Conservation (phyloP, 352 stramenopile genomes). For the Pilasporangium apinafurcum region DNA sequence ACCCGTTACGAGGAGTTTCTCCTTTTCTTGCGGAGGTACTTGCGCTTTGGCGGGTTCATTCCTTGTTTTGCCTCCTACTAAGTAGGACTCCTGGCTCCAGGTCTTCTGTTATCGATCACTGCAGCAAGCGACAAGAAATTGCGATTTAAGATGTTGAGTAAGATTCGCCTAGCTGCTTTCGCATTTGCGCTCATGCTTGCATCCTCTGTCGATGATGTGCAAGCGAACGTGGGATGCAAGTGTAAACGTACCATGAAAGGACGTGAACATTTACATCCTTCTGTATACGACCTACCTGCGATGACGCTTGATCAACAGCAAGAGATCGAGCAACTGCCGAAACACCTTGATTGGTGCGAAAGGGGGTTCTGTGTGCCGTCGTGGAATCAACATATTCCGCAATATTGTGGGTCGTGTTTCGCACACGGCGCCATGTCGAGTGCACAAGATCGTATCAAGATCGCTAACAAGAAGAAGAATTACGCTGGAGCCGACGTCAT, state of each 20-base stretch:
- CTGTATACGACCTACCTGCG: constrained; percentile 23
- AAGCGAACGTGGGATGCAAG: constrained; percentile 16
- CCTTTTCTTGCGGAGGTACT: too few species aligned
- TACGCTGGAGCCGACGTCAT: constrained; percentile 67
- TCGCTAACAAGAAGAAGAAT: constrained; percentile 54
- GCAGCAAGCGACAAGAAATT: too few species aligned
- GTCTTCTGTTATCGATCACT: background rate
- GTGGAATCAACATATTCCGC: constrained; percentile 81
- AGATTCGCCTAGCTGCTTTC: too few species aligned
- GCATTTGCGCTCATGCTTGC: constrained; percentile 5
- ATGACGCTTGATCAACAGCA: constrained; percentile 29
- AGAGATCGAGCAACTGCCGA: constrained; percentile 33
- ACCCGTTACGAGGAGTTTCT: too few species aligned
- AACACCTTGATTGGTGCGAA: constrained; percentile 90
- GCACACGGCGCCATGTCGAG: constrained; percentile 71
- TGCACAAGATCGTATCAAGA: constrained; percentile 81
- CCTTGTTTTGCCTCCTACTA: background rate
- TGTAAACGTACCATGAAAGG: constrained; percentile 75
- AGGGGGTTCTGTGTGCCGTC: constrained; percentile 69
- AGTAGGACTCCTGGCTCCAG: background rate
- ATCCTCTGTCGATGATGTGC: constrained; percentile 4
- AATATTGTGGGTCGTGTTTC: constrained; percentile 86
- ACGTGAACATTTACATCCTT: constrained; percentile 61
- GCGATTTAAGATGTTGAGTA: too few species aligned
- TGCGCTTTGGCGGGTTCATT: too few species aligned